These are phyloP conservation scores for Claviceps digitariae DNA, from an alignment of 2,329 filamentous ascomycete genomes.

Conservation along the genomic window DNA sequence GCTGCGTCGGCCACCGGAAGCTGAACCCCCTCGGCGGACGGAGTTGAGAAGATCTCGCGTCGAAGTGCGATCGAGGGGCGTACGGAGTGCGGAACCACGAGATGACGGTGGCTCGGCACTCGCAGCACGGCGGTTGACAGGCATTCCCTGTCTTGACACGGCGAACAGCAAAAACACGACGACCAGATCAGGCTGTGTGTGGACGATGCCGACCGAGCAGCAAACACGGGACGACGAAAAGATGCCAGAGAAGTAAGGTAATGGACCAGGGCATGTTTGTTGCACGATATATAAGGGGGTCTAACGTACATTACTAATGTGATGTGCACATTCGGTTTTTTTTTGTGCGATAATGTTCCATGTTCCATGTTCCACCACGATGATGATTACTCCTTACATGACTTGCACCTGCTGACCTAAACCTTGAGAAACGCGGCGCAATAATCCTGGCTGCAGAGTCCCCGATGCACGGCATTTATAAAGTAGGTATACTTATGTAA, in stretches of 20 bases:
- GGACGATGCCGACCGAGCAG: background rate
- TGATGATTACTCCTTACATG: no score
- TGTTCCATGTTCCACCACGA: background rate
- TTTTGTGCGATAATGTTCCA: no score
- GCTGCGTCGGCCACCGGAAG: slow-evolving; percentile 28
- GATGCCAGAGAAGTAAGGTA: background rate
- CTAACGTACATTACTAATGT: no score
- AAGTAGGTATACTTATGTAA: no score
- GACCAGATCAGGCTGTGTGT: background rate
- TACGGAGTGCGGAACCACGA: slow-evolving; percentile 24
- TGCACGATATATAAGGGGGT: no score
- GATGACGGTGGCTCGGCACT: slow-evolving; percentile 26
- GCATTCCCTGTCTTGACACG: background rate
- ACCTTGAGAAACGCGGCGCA: background rate
- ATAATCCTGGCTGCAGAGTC: background rate
- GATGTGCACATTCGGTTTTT: no score
- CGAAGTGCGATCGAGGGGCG: slow-evolving; percentile 26
- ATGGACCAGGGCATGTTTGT: no score
- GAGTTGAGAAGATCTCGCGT: slow-evolving; percentile 25
- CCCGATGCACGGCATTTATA: background rate
- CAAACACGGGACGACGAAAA: background rate
- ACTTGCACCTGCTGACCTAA: no score
- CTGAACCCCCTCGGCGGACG: slow-evolving; percentile 27
- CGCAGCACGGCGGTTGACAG: slow-evolving; percentile 13
- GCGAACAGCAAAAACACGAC: background rate